Conservation (phyloP, 805 yeast genomes). For the Schizosaccharomyces cryophilus region DNA sequence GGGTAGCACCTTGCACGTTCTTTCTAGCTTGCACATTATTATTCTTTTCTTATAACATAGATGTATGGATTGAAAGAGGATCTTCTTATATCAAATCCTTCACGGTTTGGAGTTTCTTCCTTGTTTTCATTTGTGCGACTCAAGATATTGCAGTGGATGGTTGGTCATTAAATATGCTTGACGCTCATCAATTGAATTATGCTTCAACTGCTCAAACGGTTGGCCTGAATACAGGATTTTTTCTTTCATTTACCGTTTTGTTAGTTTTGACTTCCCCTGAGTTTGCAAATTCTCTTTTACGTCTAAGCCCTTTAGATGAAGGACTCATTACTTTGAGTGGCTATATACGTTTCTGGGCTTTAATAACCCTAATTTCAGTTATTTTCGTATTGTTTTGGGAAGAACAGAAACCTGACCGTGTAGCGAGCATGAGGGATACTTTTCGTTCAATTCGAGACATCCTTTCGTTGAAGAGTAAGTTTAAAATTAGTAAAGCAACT, state of each 20-base stretch:
- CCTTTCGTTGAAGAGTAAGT: constrained; percentile 38
- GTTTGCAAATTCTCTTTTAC: constrained; percentile 65
- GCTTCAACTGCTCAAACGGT: constrained; percentile 96
- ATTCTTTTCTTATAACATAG: not conserved
- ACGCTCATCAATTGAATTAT: constrained; percentile 54
- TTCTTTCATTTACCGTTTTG: constrained; percentile 72
- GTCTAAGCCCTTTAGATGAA: constrained; percentile 30
- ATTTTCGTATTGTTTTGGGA: constrained; percentile 8
- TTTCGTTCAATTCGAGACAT: not conserved
- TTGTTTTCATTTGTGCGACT: constrained; percentile 80
- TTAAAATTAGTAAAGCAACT: constrained; percentile 19
- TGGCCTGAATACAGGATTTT: constrained; percentile 83
- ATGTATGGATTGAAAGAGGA: not conserved
- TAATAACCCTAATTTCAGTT: constrained; percentile 44
- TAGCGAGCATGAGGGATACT: constrained; percentile 4
- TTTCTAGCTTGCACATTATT: constrained; percentile 23
- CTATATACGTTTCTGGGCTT: constrained; percentile 59
- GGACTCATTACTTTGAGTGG: constrained; percentile 53
- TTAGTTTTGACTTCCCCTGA: constrained; percentile 77
- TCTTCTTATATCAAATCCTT: constrained; percentile 25
- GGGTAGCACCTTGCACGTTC: constrained; percentile 85
- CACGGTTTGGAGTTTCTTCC: constrained; percentile 45
- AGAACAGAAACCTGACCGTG: constrained; percentile 8
- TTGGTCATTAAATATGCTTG: constrained; percentile 81
- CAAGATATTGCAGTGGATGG: constrained; percentile 98